Evolutionary conservation across 176 grass and related monocot genomes (phyloP).

Genomic region (Hyparrhenia diplandra): DNA sequence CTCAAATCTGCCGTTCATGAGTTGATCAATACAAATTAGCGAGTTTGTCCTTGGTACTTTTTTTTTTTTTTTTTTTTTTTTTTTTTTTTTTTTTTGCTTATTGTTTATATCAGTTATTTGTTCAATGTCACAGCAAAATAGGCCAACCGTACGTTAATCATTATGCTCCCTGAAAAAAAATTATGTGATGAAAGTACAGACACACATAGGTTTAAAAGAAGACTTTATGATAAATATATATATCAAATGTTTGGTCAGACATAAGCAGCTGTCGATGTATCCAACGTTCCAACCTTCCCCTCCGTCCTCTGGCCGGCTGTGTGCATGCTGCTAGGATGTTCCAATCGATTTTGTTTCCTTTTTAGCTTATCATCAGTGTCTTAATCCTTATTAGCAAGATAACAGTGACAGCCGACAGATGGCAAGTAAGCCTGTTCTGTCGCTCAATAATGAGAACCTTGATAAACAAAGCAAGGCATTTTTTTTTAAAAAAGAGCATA

Average conservation of each 20-base stretch:
- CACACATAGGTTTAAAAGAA: background rate
- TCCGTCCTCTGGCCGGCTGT: background rate
- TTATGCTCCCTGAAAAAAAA: background rate
- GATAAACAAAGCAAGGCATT: background rate
- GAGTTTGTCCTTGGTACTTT: too few relatives aligned
- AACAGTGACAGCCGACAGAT: background rate
- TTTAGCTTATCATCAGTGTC: background rate
- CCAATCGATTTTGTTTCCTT: background rate
- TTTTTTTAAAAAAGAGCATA: too few relatives aligned
- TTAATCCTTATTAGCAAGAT: slow-evolving; percentile 19
- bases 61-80: too few relatives aligned
- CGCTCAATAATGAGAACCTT: background rate
- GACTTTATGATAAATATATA: background rate
- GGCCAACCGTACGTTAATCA: background rate
- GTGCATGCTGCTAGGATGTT: slow-evolving; percentile 18
- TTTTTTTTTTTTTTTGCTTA: too few relatives aligned
- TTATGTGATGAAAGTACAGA: background rate
- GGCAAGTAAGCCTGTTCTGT: slow-evolving; percentile 6
- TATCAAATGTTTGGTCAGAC: slow-evolving; percentile 6
- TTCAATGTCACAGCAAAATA: slow-evolving; percentile 10
- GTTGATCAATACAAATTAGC: too few relatives aligned
- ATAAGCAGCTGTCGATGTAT: slow-evolving; percentile 8
- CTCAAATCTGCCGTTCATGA: too few relatives aligned
- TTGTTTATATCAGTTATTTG: too few relatives aligned
- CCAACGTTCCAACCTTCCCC: too few relatives aligned